Evolutionary conservation across 2,329 filamentous ascomycete genomes (phyloP), one percentile per base, ranked within the genome.

Genomic region (Diaporthe longicolla): DNA sequence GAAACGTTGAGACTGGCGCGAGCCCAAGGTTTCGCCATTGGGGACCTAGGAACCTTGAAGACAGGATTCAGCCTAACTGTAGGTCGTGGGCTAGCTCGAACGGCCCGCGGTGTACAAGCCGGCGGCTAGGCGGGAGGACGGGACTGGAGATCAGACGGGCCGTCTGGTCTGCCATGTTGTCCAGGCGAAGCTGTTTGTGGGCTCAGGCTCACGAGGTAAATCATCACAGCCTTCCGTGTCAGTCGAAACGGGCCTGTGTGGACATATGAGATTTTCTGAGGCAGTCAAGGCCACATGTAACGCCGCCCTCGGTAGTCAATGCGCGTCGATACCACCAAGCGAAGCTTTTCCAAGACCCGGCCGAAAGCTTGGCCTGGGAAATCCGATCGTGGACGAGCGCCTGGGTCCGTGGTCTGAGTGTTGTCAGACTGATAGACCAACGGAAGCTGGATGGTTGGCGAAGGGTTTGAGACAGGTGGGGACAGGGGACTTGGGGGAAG

Each of bases 401-500:
- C 63, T 24, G 63, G 63, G 63, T 43, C 40, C 19, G 15, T 43
- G 40, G 40, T 54, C 63, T 54, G 48, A 40, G 63, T 66, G 45
- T 50, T 24, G 37, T 66, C 63, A 66, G 63, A 66, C 61, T 11
- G 61, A 66, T 19, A 24, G 45, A 15, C 61, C 45, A 66, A 66
- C 45, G 29, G 61, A 15, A 13, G n/a, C 61, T 65, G 61, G 63
- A 68, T 54, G 21, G 63, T 52, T 45, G 48, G 40, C 8, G 43
- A 40, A 43, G 5, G 52, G 65, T 70, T 73, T 70, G 65, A 70
- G 63, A 59, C 71, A 73, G 48, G 70, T 75, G 73, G 71, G 57
- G 57, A 54, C 24, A 24, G 13, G 55, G 13, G 21, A 54, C 17
- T 9, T 24, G 50, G 11, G 29, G n/a, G 37, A 45, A 43, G 37